Evolutionary conservation across 805 yeast species (phyloP), one percentile per base, ranked within the genome.

Genomic region (Wickerhamiella musiphila): DNA sequence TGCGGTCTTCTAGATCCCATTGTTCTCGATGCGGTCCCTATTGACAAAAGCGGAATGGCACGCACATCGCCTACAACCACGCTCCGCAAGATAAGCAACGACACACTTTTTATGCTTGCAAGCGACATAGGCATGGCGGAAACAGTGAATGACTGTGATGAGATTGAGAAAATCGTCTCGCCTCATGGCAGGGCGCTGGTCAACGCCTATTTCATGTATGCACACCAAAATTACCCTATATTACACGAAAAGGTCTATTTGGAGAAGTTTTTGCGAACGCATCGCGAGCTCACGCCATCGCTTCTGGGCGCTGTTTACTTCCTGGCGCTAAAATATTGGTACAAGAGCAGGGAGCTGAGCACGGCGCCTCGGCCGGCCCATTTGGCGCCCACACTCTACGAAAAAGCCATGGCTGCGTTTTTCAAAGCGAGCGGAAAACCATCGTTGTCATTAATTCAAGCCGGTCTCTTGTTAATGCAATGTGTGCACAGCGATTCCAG

Each of bases 261-360:
- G 39, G 96, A 86, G 46, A 86, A 86, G 51, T 86, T 84, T 50
- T 61, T 84, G 2, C 60, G 96, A 35, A 82, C 95, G 1, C 92
- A 82, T 51, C 66, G 93, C 29, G 96, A 86, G 52, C 72, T 86
- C 45, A 73, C 90, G 33, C 93, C 95, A 0, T 93, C 95, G 0
- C 55, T 86, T 31, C 57, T 86, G 29, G 95, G 95, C 0, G 78
- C 94, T 0, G 93, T 86, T 1, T 86, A 86, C 49, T 70, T 78
- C 7, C 57, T 84, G 36, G 93, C 95, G 0, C 66, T 79, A 27
- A 86, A 81, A 49, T 82, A 93, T 92, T 84, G 95, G 95, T 86
- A 79, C 42, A 74, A 73, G 50, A 84, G 74, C 45, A 78, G 92
- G 2, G 73, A 68, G 37, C 59, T 84, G 33, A 68, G 81, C 31